Percentiles rank a stretch among this genome's conserved stretches.
phyloP scores from a whole-genome alignment of 805 yeast species.

The Priceomyces melissophilus region DNA sequence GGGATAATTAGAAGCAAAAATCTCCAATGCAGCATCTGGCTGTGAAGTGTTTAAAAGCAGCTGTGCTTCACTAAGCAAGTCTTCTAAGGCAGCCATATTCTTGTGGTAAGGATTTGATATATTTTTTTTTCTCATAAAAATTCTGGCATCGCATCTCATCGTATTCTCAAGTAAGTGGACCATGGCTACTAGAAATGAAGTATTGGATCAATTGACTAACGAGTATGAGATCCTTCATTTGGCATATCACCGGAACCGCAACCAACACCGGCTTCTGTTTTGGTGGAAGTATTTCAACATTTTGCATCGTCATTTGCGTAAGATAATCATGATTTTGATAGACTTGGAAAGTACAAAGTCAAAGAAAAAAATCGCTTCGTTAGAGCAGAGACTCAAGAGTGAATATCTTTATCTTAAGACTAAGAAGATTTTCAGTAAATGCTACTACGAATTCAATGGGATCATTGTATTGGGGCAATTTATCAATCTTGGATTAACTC shows the following conservation, averaged over 20 bases:
- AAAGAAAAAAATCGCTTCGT: slow-evolving; percentile 7
- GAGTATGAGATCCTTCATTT: slow-evolving; percentile 63
- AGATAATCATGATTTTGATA: slow-evolving; percentile 25
- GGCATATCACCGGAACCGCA: slow-evolving; percentile 65
- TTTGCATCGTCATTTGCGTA: slow-evolving; percentile 53
- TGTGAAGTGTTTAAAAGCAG: slow-evolving; percentile 46
- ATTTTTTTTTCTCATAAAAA: slow-evolving; percentile 1
- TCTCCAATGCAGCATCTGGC: slow-evolving; percentile 51
- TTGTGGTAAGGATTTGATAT: background rate
- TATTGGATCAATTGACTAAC: slow-evolving; percentile 11
- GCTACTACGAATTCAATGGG: slow-evolving; percentile 61
- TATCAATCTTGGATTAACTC: slow-evolving; percentile 64
- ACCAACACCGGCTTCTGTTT: slow-evolving; percentile 66
- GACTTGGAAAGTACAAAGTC: slow-evolving; percentile 10
- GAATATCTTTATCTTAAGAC: slow-evolving; percentile 25
- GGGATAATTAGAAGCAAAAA: slow-evolving; percentile 38
- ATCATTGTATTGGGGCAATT: slow-evolving; percentile 74
- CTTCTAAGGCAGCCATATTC: slow-evolving; percentile 6
- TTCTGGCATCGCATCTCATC: slow-evolving; percentile 1
- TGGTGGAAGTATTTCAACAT: slow-evolving; percentile 79
- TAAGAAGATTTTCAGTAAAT: slow-evolving; percentile 39
- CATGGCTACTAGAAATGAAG: background rate
- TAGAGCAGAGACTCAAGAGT: slow-evolving; percentile 11
- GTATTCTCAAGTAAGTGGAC: background rate
- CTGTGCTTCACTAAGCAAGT: slow-evolving; percentile 31